A percentile compares a stretch with the other conserved stretches of the same genome.
These are phyloP conservation scores for Aspergillus baeticus DNA, from an alignment of 495 filamentous ascomycete species.

Conservation along the genomic window DNA sequence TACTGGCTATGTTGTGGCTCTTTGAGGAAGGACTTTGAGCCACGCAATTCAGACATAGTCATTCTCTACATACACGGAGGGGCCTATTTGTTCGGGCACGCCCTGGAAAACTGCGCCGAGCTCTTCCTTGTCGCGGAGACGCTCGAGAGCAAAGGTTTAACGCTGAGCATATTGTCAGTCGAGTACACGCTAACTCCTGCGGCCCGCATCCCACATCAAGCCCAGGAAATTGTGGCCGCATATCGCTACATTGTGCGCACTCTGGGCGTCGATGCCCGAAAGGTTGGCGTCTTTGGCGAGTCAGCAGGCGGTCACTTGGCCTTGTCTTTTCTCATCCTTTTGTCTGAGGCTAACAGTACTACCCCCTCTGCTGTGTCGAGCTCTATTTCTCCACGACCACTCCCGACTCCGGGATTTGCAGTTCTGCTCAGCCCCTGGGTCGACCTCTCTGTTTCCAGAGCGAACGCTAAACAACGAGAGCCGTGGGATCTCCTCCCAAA, in stretches of 20 bases:
- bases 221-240: not conserved
- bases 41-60: not conserved
- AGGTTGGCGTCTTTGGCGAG: not conserved
- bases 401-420: too few species aligned
- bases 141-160: not conserved
- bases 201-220: not conserved
- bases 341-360: too few species aligned
- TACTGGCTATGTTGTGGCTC: too few species aligned
- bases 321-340: not conserved
- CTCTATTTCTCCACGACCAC: too few species aligned
- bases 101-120: not conserved
- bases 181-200: not conserved
- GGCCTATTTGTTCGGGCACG: not conserved
- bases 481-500: too few species aligned
- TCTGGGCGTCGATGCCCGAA: not conserved
- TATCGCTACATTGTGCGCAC: not conserved
- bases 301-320: not conserved
- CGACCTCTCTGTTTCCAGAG: too few species aligned
- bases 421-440: too few species aligned
- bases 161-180: not conserved
- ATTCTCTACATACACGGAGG: slow-evolving; percentile 2
- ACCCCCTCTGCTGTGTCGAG: too few species aligned
- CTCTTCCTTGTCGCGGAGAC: slow-evolving; percentile 1
- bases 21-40: too few species aligned
- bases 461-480: too few species aligned